Conservation (phyloP, 495 filamentous ascomycete species). For the Tuber borchii region DNA sequence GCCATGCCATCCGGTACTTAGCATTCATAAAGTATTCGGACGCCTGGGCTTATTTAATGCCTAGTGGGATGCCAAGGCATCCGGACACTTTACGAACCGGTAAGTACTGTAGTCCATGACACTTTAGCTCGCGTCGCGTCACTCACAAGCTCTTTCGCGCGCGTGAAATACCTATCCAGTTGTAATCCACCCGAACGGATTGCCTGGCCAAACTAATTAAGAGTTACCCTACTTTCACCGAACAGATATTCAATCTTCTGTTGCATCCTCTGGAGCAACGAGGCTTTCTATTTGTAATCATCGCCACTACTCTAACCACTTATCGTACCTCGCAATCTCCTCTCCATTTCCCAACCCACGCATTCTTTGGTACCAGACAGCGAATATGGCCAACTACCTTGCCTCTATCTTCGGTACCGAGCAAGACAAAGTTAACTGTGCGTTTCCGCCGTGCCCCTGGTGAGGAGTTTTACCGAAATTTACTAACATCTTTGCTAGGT, state of each 20-base stretch:
- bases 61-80: not conserved
- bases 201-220: not conserved
- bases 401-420: constrained; percentile 99
- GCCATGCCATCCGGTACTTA: not conserved
- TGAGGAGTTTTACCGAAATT: constrained; percentile 39
- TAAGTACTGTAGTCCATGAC: not conserved
- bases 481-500: constrained; percentile 41
- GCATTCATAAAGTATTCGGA: not conserved
- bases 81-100: not conserved
- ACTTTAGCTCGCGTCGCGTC: not conserved
- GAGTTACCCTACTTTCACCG: not conserved
- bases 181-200: not conserved
- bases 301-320: not conserved
- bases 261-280: not conserved
- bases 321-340: not conserved
- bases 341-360: not conserved
- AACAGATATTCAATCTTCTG: not conserved
- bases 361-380: constrained; percentile 4
- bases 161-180: not conserved
- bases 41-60: not conserved
- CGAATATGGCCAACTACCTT: constrained; percentile 75
- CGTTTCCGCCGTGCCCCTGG: constrained; percentile 44
- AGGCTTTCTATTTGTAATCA: not conserved
- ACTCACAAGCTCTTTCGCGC: not conserved
- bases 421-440: constrained; percentile 79